These are phyloP conservation scores for Chondrus crispus DNA, from an alignment of 23 red algal species.

Conservation along the genomic window DNA sequence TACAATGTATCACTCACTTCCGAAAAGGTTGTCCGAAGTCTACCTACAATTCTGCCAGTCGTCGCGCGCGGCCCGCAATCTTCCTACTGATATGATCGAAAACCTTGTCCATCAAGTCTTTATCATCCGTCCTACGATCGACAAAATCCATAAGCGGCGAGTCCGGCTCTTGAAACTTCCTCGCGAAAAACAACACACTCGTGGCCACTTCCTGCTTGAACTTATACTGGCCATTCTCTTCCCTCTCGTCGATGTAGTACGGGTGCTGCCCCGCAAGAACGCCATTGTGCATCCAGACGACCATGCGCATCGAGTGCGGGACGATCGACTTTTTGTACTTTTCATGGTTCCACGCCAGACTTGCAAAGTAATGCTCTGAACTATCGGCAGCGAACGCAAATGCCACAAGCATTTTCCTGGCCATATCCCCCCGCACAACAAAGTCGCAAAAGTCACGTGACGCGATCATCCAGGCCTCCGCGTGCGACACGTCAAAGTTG, in stretches of 20 bases:
- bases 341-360: slow-evolving; percentile 55
- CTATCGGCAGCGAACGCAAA: slow-evolving; percentile 71
- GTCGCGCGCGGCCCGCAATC: background rate
- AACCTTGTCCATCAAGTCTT: background rate
- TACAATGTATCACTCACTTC: too few species aligned
- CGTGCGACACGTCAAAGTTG: slow-evolving; percentile 62
- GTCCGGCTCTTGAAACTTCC: slow-evolving; percentile 70
- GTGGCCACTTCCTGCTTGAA: background rate
- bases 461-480: slow-evolving; percentile 86
- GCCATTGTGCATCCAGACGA: slow-evolving; percentile 73
- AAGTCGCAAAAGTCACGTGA: slow-evolving; percentile 66
- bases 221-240: background rate
- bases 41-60: background rate
- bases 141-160: slow-evolving; percentile 66
- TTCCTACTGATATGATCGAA: background rate
- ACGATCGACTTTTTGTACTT: slow-evolving; percentile 56
- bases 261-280: slow-evolving; percentile 71
- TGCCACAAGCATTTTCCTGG: slow-evolving; percentile 58
- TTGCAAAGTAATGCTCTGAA: slow-evolving; percentile 86
- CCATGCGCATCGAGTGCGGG: slow-evolving; percentile 56
- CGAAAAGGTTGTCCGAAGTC: too few species aligned
- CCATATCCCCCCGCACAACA: slow-evolving; percentile 49
- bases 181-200: slow-evolving; percentile 51
- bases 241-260: slow-evolving; percentile 56
- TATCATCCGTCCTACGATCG: slow-evolving; percentile 28